Evolutionary conservation across 1,284 basidiomycete genomes (phyloP).

Genomic region (Rugosomyces carneus): DNA sequence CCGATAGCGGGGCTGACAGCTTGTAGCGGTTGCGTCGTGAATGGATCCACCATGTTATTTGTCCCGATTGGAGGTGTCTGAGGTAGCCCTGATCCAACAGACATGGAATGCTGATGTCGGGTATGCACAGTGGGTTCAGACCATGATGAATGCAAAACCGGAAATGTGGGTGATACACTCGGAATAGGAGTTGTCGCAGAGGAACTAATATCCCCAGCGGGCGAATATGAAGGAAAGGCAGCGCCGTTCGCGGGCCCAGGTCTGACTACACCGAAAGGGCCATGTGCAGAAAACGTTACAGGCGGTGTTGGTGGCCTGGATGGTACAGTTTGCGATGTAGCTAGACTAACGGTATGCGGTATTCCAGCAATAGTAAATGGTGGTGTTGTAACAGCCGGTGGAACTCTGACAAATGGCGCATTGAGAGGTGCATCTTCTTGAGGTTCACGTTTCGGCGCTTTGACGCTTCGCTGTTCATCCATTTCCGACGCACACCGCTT

Average conservation of each 20-base stretch:
- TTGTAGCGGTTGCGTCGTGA: conserved; percentile 17
- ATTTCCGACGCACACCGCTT: conserved; percentile 66
- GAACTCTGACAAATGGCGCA: conserved; percentile 22
- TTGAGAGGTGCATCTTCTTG: conserved; percentile 43
- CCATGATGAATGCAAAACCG: conserved; percentile 33
- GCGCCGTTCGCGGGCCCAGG: conserved; percentile 14
- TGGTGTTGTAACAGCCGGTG: conserved; percentile 13
- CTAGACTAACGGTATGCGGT: conserved; percentile 11
- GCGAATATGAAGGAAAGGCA: conserved; percentile 24
- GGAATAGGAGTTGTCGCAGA: conserved; percentile 17
- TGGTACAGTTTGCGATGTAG: conserved; percentile 25
- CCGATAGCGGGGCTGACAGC: conserved; percentile 37
- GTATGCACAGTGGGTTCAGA: conserved; percentile 31
- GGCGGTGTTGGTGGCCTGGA: conserved; percentile 32
- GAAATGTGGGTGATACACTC: conserved; percentile 26
- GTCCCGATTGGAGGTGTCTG: conserved; percentile 15
- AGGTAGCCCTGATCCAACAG: conserved; percentile 28
- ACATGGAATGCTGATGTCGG: conserved; percentile 39
- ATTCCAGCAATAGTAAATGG: conserved; percentile 15
- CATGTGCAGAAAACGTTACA: conserved; percentile 22
- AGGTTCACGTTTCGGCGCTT: conserved; percentile 64
- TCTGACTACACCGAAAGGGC: conserved; percentile 24
- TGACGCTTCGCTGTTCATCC: conserved; percentile 52
- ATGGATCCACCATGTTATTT: conserved; percentile 15
- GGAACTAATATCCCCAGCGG: conserved; percentile 21